Conservation (phyloP, 345 rosid genomes). For the Carallia brachiata region DNA sequence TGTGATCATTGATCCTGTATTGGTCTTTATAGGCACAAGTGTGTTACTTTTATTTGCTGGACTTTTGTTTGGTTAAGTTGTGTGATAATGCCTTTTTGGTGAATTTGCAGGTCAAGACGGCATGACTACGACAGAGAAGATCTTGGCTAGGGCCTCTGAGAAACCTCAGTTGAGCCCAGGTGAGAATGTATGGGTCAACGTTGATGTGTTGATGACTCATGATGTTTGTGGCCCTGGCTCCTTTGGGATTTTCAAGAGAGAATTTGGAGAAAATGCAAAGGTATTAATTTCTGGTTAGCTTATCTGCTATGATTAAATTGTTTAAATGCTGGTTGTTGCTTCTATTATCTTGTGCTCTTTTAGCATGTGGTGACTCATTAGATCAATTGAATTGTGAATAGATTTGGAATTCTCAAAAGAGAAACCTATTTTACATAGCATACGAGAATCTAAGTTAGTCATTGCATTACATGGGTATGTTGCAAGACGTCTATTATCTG, state of each 20-base stretch:
- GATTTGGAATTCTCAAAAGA: background rate
- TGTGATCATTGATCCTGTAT: too few species aligned
- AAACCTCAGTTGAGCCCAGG: conserved; percentile 72
- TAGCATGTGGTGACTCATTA: background rate
- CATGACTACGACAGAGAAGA: conserved; percentile 98
- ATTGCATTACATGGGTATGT: background rate
- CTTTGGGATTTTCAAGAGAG: conserved; percentile 83
- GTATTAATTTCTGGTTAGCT: conserved; percentile 26
- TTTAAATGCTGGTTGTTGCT: background rate
- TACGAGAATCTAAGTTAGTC: background rate
- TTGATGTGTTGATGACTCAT: conserved; percentile 92
- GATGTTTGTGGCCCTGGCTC: conserved; percentile 98
- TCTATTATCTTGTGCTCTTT: background rate
- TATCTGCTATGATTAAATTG: background rate
- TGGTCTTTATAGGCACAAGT: too few species aligned
- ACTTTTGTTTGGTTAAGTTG: too few species aligned
- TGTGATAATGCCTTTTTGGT: background rate
- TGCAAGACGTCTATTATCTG: too few species aligned
- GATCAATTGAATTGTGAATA: background rate
- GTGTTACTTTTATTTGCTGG: too few species aligned
- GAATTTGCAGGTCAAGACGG: conserved; percentile 69
- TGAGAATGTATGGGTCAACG: conserved; percentile 91
- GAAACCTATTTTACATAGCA: background rate
- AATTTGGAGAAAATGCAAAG: conserved; percentile 86
- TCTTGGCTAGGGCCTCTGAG: conserved; percentile 78